These are phyloP conservation scores for Penicillium sp. DNA, from an alignment of 2,329 filamentous ascomycete genomes.

Conservation along the genomic window DNA sequence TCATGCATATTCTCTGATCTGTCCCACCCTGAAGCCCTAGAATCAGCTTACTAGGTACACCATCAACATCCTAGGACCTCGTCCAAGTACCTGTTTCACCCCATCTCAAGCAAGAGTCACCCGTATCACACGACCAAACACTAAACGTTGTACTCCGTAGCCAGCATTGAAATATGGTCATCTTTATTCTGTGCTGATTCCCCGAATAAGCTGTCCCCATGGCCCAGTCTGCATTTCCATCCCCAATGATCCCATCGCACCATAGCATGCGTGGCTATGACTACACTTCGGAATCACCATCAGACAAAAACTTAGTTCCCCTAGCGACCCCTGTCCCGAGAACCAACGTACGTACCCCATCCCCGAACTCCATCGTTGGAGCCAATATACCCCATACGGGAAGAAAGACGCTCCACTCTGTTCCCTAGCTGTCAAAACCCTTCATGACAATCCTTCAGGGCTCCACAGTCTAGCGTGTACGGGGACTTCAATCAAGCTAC, in stretches of 20 bases:
- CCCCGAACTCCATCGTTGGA: background rate
- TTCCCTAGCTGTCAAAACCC: slow-evolving; percentile 4
- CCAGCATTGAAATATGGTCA: background rate
- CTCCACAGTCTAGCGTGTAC: slow-evolving; percentile 6
- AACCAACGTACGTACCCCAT: background rate
- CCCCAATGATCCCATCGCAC: background rate
- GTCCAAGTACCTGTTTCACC: background rate
- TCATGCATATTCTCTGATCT: slow-evolving; percentile 11
- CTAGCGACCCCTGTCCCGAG: background rate
- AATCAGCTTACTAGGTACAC: background rate
- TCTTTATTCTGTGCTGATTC: too few species aligned
- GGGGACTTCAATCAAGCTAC: background rate
- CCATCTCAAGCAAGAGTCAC: background rate
- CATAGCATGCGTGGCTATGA: background rate
- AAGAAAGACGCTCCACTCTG: background rate
- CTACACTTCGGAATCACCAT: background rate
- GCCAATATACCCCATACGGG: background rate
- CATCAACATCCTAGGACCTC: background rate
- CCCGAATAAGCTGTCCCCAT: background rate
- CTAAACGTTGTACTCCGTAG: too few species aligned
- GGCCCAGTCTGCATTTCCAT: background rate
- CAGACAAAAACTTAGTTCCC: background rate
- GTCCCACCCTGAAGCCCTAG: slow-evolving; percentile 4
- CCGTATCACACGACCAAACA: background rate
- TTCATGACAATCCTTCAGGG: background rate